Base-by-base conservation (phyloP, 129 eudicot genomes). In the Deinandra increscens region DNA sequence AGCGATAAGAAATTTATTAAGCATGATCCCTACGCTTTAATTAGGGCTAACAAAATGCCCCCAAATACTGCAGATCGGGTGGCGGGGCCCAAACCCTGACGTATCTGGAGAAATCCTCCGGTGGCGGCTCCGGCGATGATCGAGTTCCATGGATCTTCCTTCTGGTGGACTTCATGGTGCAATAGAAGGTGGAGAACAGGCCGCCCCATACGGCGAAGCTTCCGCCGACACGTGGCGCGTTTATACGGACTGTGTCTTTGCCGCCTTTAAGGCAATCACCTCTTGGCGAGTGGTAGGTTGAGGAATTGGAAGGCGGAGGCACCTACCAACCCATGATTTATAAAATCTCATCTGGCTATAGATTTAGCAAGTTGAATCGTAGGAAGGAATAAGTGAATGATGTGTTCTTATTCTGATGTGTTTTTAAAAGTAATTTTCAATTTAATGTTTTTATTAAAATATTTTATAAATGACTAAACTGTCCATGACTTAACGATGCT, bases 11-110 rank as follows among this genome's bases (percentile, higher is more conserved):
- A 84, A 10, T 68, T 83, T 83, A 78, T 84, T 81, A 8, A 89
- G 20, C 92, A 78, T 89, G 31, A 89, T 84, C 62, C 89, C 90
- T 7, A 86, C 96, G 0, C 96, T 76, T 89, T 92, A 42, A 86
- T 84, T 56, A 89, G 54, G 31, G 86, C 96, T 39, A 89, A 66
- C 14, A 89, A 63, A 31, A 84, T 79, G 7, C 92, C 96, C 39
- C 92, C 92, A 37, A 61, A 61, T 9, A 17, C 67, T 1, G 67
- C 67, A 18, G 67, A 61, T 15, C 67, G 43, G 7, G 48, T 9
- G 3, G 67, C 48, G 7, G 67, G 48, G 7, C 46, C 67, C 0
- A 61, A 18, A 4, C 67, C 67, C n/a, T 61, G 67, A 8, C 67
- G 67, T 48, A 61, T 61, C n/a, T 36, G 46, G 4, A 61, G 31